phyloP scores from a whole-genome alignment of 148 eudicot genomes.

The Dianthus caryophyllus region DNA sequence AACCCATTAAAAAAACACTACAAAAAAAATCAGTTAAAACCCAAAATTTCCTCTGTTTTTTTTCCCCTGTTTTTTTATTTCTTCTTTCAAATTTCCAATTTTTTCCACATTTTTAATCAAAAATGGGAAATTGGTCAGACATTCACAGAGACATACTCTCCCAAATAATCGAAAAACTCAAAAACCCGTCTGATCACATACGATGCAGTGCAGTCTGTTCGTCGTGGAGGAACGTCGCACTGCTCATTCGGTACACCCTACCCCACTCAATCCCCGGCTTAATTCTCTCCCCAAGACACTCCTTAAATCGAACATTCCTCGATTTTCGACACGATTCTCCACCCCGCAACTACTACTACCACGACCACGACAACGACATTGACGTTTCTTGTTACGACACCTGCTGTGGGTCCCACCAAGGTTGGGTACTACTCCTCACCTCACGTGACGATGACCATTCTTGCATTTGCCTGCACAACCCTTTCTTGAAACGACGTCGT shows the following conservation, averaged over 20 bases:
- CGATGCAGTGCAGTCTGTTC: conserved; percentile 14
- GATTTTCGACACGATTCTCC: not conserved
- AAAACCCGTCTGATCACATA: conserved; percentile 18
- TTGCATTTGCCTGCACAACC: conserved; percentile 12
- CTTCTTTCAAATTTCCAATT: too few species aligned
- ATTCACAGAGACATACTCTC: conserved; percentile 13
- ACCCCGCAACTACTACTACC: not conserved
- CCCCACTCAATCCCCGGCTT: conserved; percentile 18
- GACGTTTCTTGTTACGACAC: not conserved
- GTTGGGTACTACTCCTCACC: conserved; percentile 20
- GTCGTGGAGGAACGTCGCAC: conserved; percentile 13
- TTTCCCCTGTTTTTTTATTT: not conserved
- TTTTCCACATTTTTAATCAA: not conserved
- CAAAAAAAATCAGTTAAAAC: too few species aligned
- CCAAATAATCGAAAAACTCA: not conserved
- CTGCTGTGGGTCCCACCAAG: conserved; percentile 22
- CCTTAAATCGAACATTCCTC: conserved; percentile 4
- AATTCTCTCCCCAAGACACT: not conserved
- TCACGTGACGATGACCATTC: not conserved
- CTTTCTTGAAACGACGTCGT: conserved; percentile 5
- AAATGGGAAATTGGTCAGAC: conserved; percentile 18
- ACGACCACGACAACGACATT: not conserved
- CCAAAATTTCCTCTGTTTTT: too few species aligned
- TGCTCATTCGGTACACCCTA: not conserved
- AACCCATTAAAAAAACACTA: too few species aligned